Conservation (phyloP, 306 rosid genomes). For the Cicer arietinum region DNA sequence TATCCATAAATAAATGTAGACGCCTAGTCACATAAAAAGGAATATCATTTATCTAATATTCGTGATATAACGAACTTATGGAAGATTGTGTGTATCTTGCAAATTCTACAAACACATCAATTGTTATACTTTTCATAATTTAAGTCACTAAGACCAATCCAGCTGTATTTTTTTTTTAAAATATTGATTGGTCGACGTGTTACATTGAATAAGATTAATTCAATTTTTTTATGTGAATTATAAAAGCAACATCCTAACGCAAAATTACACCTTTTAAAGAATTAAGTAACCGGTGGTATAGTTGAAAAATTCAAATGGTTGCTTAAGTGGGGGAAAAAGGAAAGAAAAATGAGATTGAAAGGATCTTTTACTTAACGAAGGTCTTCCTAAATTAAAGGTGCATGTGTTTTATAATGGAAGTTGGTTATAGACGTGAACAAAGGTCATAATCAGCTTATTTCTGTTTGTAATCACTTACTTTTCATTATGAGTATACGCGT, state of each 20-base stretch:
- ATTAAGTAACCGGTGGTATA: background rate
- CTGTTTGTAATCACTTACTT: background rate
- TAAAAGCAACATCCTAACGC: constrained; percentile 1
- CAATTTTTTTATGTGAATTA: constrained; percentile 18
- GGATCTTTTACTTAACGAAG: constrained; percentile 18
- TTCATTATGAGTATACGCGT: constrained; percentile 29
- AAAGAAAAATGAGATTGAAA: constrained; percentile 20
- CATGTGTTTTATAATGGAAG: constrained; percentile 31
- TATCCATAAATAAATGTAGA: background rate
- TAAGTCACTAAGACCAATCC: constrained; percentile 41
- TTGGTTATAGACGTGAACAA: constrained; percentile 30
- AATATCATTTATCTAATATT: constrained; percentile 13
- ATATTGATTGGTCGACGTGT: constrained; percentile 14
- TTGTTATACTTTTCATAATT: constrained; percentile 33
- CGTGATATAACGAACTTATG: constrained; percentile 25
- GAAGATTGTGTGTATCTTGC: constrained; percentile 27
- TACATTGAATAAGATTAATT: constrained; percentile 1
- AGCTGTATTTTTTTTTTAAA: constrained; percentile 28
- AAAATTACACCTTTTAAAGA: constrained; percentile 1
- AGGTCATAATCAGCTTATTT: constrained; percentile 26
- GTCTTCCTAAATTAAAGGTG: constrained; percentile 11
- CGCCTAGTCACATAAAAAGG: background rate
- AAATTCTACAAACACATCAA: constrained; percentile 25
- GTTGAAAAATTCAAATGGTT: constrained; percentile 9
- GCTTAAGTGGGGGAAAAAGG: constrained; percentile 24